Percentiles rank a stretch among this genome's conserved stretches.
Conservation (phyloP, 2,329 filamentous ascomycete species). For the Ascomycota sp. region DNA sequence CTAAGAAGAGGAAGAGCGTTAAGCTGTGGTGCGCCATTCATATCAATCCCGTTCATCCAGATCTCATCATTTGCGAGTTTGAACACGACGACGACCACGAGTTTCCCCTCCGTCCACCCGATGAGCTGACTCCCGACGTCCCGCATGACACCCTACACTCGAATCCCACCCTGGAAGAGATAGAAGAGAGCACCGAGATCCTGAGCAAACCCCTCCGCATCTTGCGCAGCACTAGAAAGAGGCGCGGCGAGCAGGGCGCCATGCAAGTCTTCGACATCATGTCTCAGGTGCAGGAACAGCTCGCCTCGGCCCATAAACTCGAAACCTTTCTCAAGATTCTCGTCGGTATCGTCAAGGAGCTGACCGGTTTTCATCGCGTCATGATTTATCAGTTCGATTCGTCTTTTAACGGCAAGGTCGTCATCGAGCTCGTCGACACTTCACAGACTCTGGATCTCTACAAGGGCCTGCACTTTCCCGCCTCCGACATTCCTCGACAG, state of each 20-base stretch:
- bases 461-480: constrained; percentile 74
- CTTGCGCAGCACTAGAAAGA: constrained; percentile 52
- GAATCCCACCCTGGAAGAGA: constrained; percentile 53
- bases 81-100: constrained; percentile 60
- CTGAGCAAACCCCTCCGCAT: constrained; percentile 61
- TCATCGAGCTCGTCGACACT: constrained; percentile 72
- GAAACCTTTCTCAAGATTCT: constrained; percentile 60
- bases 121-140: constrained; percentile 36
- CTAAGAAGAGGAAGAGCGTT: constrained; percentile 27
- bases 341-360: constrained; percentile 69
- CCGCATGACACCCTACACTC: constrained; percentile 57
- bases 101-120: constrained; percentile 44
- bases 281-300: constrained; percentile 76
- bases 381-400: constrained; percentile 88
- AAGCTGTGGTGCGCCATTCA: constrained; percentile 85
- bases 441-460: constrained; percentile 63
- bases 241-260: constrained; percentile 57
- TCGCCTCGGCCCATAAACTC: constrained; percentile 50
- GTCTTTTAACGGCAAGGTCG: constrained; percentile 65
- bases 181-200: constrained; percentile 54
- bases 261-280: constrained; percentile 88
- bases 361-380: constrained; percentile 79
- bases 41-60: constrained; percentile 43
- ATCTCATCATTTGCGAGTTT: constrained; percentile 71
- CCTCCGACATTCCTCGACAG: constrained; percentile 70